phyloP scores from a whole-genome alignment of 805 yeast species.

The Myxozyma mucilagina region DNA sequence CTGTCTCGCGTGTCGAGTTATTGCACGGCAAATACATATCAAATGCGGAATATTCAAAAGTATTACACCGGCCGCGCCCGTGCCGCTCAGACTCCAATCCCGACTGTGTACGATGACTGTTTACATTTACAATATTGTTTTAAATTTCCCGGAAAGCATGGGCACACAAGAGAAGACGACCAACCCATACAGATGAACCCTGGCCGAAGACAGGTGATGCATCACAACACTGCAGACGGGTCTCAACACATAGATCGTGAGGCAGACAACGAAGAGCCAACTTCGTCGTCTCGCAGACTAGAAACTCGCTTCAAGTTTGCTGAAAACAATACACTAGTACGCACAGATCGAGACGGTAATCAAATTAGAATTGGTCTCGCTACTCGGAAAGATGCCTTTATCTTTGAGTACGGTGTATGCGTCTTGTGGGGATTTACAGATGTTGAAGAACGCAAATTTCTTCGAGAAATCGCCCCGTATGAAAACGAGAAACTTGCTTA shows the following conservation, averaged over 20 bases:
- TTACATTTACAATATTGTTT: conserved; percentile 50
- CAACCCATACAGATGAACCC: conserved; percentile 5
- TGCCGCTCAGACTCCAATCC: conserved; percentile 57
- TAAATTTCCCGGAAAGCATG: conserved; percentile 1
- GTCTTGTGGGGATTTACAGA: conserved; percentile 94
- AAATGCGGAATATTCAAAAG: conserved; percentile 79
- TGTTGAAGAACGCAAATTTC: conserved; percentile 77
- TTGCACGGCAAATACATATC: conserved; percentile 91
- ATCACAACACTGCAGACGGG: background rate
- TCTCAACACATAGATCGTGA: background rate
- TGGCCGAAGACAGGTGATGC: background rate
- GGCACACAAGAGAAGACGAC: background rate
- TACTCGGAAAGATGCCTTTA: conserved; percentile 68
- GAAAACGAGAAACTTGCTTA: conserved; percentile 85
- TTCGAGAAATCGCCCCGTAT: conserved; percentile 82
- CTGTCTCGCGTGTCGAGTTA: conserved; percentile 94
- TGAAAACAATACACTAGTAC: background rate
- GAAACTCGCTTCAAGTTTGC: conserved; percentile 4
- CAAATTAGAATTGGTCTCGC: conserved; percentile 83
- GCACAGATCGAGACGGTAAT: conserved; percentile 58
- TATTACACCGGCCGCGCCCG: conserved; percentile 73
- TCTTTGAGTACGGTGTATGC: conserved; percentile 96
- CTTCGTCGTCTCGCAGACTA: background rate
- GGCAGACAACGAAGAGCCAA: background rate
- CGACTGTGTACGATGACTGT: conserved; percentile 91